Evolutionary conservation across 2,329 filamentous ascomycete species (phyloP), one percentile per base, ranked within the genome.

Genomic region (Falciphora oryzae): DNA sequence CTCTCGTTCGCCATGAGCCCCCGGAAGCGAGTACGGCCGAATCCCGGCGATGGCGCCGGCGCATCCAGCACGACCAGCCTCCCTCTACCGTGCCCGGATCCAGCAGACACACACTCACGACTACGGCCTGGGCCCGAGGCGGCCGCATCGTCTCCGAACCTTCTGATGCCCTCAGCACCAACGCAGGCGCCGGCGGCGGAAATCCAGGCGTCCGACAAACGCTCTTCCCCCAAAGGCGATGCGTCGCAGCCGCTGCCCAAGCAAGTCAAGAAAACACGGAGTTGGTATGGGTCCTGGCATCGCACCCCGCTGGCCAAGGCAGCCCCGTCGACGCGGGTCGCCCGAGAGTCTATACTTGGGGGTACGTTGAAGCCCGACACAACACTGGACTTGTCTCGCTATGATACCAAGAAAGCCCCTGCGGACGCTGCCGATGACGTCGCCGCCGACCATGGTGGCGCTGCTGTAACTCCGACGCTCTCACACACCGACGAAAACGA

Each of bases 231-330:
- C n/a, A 38, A 28, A 25, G 5, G 27, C 27, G 16, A 50, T 29
- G 35, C 25, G 7, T 16, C 59, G 27, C 31, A 35, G 16, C 53
- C 29, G 6, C 14, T 65, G 25, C 65, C 67, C 32, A 70, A 64
- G 14, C 69, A 85, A 83, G 74, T 81, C 53, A 80, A 78, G 66
- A 85, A 85, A 71, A 75, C 80, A 11, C 78, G 78, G 61, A 87
- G 85, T 72, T 89, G 85, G 86, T 88, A 88, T 72, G 84, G 84
- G 63, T 84, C 85, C 25, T 87, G 84, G 84, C 82, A 84, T 25
- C 78, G 82, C 66, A 72, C 75, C 44, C 53, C 59, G 11, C 38
- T 13, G 35, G 76, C 81, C 35, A 88, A 88, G 70, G 83, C 85
- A 8, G 75, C 78, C 22, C 80, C 86, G 32, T 88, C 85, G 11